A percentile compares a stretch with the other conserved stretches of the same genome.
phyloP scores from a whole-genome alignment of 2,329 filamentous ascomycete species.

The Aspergillus piperis region DNA sequence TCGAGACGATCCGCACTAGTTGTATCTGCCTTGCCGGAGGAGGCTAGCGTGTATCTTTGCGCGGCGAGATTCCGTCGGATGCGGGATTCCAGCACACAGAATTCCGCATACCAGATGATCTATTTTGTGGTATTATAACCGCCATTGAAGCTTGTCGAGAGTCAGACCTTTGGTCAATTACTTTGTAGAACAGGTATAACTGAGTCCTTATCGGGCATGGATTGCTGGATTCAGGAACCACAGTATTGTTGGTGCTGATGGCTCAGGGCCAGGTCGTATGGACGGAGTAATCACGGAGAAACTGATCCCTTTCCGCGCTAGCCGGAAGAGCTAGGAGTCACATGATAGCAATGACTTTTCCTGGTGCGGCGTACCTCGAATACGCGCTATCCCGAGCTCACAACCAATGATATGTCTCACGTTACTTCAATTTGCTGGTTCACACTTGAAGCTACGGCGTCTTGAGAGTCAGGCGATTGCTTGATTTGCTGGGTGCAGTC shows the following conservation, averaged over 20 bases:
- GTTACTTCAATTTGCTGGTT: neutral
- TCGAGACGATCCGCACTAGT: neutral
- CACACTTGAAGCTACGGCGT: neutral
- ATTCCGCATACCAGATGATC: neutral
- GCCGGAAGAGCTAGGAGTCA: neutral
- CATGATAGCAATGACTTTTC: neutral
- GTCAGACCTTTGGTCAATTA: neutral
- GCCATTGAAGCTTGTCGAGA: neutral
- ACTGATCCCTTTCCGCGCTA: neutral
- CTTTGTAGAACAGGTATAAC: neutral
- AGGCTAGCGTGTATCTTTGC: neutral
- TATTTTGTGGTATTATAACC: too few species aligned
- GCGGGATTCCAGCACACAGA: neutral
- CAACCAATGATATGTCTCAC: neutral
- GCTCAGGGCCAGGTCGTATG: neutral
- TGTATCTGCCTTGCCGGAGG: neutral
- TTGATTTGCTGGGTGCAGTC: neutral
- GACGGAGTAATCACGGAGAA: slow-evolving; percentile 12
- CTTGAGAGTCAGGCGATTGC: neutral
- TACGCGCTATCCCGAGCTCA: neutral
- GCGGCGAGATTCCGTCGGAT: neutral
- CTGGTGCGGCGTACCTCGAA: neutral
- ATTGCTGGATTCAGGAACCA: neutral
- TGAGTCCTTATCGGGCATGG: neutral
- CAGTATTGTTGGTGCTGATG: neutral